Evolutionary conservation across 768 basidiomycete species (phyloP), one percentile per base, ranked within the genome.

Genomic region (Hygrophoropsis aurantiaca): DNA sequence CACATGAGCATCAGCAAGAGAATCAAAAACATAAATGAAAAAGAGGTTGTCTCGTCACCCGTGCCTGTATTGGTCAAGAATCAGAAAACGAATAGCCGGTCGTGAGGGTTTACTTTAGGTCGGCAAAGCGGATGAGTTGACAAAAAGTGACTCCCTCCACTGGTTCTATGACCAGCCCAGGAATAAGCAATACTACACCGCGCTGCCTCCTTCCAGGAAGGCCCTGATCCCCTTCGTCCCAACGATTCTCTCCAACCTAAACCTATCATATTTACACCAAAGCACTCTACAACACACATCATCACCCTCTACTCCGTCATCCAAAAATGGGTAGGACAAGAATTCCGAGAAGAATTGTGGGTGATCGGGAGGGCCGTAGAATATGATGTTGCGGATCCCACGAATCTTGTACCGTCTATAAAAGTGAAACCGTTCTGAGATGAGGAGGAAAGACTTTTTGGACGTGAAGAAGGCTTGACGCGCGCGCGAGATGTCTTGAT

Each of bases 361-460:
- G 63, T 97, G 91, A 44, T 90, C 84, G 0, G 97, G 97, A 26
- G 89, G 88, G 0, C 82, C 87, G 60, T 97, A 99, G 72, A 97
- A 98, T 35, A 98, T 75, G 55, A 97, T 66, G 58, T 97, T 98
- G 42, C 89, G 85, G 49, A 92, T 90, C 5, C 95, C 97, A 55
- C 94, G 78, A 42, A 98, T 82, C 56, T 90, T 92, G 72, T 98
- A 98, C 87, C 93, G 75, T 53, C 90, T 82, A 76, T 92, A 97
- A 66, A 98, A 99, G 67, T 99, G 94, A 75, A 97, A 98, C n/a
- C 97, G 83, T 62, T 99, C 97, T 57, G 90, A 95, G 60, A 97
- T 74, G 52, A 98, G 75, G 24, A 99, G 66, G 74, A 98, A 91
- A 0, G 87, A 74, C 55, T 86, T 91, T 56, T 86, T 84, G 34